Base-by-base conservation (phyloP, 345 rosid species). In the Moricandia arvensis region DNA sequence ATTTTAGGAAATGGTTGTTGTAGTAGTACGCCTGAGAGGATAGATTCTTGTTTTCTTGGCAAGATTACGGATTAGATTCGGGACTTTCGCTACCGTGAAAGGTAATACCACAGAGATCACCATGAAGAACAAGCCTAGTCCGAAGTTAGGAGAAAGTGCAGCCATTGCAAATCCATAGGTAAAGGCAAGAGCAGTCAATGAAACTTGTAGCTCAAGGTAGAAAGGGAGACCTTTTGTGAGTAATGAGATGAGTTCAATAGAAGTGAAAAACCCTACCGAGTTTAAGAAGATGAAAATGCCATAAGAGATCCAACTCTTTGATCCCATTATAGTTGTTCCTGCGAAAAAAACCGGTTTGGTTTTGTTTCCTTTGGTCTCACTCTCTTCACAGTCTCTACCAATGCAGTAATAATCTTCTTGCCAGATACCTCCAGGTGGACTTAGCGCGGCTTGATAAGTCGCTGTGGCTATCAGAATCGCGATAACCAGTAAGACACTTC, bases 401-500 rank as follows among this genome's bases (percentile, higher is more conserved):
- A 7, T 47, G 27, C 76, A 71, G 16, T 69, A 72, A 67, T 81
- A 72, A 67, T 81, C 66, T 49, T 70, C 81, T 70, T 81, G 85
- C 86, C 86, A 79, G 0, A 77, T 35, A 11, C 87, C 82, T 18
- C 83, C 81, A 0, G 84, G 86, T 26, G 81, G 81, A 47, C 60
- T 80, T 37, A 79, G 51, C 0, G 59, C 86, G n/a, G 86, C 82
- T 68, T 80, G 83, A 62, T 79, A 81, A 63, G 87, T 86, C 0
- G 83, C 57, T 11, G 83, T 75, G 6, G 79, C 45, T 63, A 84
- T 82, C 45, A 83, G 75, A 12, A 74, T 54, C 0, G 82, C 80
- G 2, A 82, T 67, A 17, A 81, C 72, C 0, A 82, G 61, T n/a
- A 84, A 55, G 8, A 69, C 64, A 16, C 49, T 79, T 11, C 82